Conservation (phyloP, 176 grass and related monocot genomes). For the Avena sativa region DNA sequence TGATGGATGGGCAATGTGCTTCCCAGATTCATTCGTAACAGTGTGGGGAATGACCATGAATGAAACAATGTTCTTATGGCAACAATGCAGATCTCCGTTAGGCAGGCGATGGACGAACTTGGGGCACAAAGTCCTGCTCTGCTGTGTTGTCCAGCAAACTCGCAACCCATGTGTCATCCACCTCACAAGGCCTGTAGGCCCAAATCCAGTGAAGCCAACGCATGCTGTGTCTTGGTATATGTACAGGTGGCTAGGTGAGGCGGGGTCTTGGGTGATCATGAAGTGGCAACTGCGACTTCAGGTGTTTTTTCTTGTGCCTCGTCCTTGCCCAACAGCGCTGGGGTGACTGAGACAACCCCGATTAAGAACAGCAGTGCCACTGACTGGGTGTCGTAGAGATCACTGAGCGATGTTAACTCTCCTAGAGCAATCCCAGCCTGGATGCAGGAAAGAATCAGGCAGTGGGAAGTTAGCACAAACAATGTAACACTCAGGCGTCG, state of each 20-base stretch:
- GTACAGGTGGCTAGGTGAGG: slow-evolving; percentile 52
- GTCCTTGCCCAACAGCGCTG: slow-evolving; percentile 74
- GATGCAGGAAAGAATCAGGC: background rate
- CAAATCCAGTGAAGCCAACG: slow-evolving; percentile 32
- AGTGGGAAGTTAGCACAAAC: slow-evolving; percentile 9
- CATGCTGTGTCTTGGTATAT: slow-evolving; percentile 54
- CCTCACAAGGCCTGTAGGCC: background rate
- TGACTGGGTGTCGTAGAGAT: slow-evolving; percentile 93
- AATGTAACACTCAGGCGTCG: background rate
- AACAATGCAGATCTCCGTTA: slow-evolving; percentile 3
- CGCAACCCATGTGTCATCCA: slow-evolving; percentile 16
- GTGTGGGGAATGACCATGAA: slow-evolving; percentile 36
- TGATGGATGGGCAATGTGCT: slow-evolving; percentile 31
- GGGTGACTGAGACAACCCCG: slow-evolving; percentile 86
- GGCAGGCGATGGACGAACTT: background rate
- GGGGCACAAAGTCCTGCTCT: background rate
- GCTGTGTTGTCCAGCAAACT: slow-evolving; percentile 3
- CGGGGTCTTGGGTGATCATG: slow-evolving; percentile 41
- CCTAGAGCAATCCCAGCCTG: slow-evolving; percentile 97
- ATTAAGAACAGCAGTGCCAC: slow-evolving; percentile 88
- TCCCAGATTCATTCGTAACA: slow-evolving; percentile 54
- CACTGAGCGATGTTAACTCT: slow-evolving; percentile 80
- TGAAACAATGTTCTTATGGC: slow-evolving; percentile 22
- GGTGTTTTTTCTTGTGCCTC: slow-evolving; percentile 57
- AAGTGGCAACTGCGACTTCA: slow-evolving; percentile 17